These are phyloP conservation scores for Cystobasidium pallidum DNA, from an alignment of 1,284 basidiomycete genomes.

Conservation along the genomic window DNA sequence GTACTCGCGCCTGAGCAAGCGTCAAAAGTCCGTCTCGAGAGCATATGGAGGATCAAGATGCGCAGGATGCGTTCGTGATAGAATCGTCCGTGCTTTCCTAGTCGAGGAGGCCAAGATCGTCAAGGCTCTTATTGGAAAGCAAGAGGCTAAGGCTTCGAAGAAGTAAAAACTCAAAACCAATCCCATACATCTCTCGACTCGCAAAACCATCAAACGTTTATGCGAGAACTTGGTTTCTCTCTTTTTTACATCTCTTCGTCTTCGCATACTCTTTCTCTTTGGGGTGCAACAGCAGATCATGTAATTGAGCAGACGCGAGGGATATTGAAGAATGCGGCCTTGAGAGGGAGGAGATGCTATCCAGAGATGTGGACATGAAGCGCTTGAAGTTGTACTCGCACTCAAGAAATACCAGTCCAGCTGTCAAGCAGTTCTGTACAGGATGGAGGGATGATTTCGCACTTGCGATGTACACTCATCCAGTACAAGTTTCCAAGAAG, in stretches of 20 bases:
- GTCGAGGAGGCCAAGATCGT: conserved; percentile 99
- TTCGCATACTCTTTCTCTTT: conserved; percentile 1
- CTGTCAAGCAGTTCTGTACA: too few species aligned
- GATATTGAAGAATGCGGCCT: too few species aligned
- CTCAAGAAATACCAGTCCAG: too few species aligned
- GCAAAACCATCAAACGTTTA: too few species aligned
- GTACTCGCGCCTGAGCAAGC: conserved; percentile 89
- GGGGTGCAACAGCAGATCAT: background rate
- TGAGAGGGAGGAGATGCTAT: too few species aligned
- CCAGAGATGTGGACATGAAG: background rate
- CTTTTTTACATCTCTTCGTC: background rate
- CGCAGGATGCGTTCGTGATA: conserved; percentile 87
- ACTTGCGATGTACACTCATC: too few species aligned
- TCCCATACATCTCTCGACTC: too few species aligned
- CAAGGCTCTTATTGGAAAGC: conserved; percentile 62
- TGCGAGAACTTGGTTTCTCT: too few species aligned
- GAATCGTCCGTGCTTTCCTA: conserved; percentile 97
- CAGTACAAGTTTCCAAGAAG: too few species aligned
- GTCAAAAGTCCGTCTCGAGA: conserved; percentile 88
- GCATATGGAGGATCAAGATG: conserved; percentile 96
- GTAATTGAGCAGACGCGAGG: background rate
- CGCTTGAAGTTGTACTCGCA: background rate
- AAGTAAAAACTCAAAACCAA: conserved; percentile 27
- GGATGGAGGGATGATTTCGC: too few species aligned
- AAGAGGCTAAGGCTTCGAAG: conserved; percentile 28